These are phyloP conservation scores for Lactuca sativa DNA, from an alignment of 129 eudicot species.

Conservation along the genomic window DNA sequence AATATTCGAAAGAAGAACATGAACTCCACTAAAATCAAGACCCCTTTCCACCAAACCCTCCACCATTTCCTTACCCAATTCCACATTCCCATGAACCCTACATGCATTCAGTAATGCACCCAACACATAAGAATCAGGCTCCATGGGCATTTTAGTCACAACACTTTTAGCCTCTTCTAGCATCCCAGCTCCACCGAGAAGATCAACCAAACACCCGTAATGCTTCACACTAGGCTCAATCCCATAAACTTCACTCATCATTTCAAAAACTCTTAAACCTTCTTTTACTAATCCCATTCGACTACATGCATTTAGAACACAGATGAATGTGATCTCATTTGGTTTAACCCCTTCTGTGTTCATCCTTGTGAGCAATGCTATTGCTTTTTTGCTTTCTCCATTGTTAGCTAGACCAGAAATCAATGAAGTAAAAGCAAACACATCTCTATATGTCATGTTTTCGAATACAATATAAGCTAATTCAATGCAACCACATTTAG, in stretches of 20 bases:
- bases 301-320: slow-evolving; percentile 62
- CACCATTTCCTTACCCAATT: slow-evolving; percentile 46
- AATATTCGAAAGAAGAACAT: slow-evolving; percentile 67
- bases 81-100: slow-evolving; percentile 57
- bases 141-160: slow-evolving; percentile 55
- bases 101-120: slow-evolving; percentile 70
- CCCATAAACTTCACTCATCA: slow-evolving; percentile 51
- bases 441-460: slow-evolving; percentile 51
- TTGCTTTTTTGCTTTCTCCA: slow-evolving; percentile 47
- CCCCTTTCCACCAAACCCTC: slow-evolving; percentile 35
- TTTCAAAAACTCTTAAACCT: slow-evolving; percentile 50
- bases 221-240: slow-evolving; percentile 56
- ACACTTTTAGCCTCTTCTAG: slow-evolving; percentile 55
- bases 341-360: slow-evolving; percentile 55
- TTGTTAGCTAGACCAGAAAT: slow-evolving; percentile 76
- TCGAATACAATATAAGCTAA: slow-evolving; percentile 52
- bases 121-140: slow-evolving; percentile 60
- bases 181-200: slow-evolving; percentile 64
- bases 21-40: slow-evolving; percentile 58
- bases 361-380: slow-evolving; percentile 53
- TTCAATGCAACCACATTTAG: slow-evolving; percentile 80
- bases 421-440: slow-evolving; percentile 58
- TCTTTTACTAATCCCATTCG: slow-evolving; percentile 58
- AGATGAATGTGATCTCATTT: slow-evolving; percentile 57
- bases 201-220: slow-evolving; percentile 76